A percentile compares a stretch with the other conserved stretches of the same genome.
Conservation (phyloP, 176 grass and related monocot species). For the Rhynchospora breviuscula region DNA sequence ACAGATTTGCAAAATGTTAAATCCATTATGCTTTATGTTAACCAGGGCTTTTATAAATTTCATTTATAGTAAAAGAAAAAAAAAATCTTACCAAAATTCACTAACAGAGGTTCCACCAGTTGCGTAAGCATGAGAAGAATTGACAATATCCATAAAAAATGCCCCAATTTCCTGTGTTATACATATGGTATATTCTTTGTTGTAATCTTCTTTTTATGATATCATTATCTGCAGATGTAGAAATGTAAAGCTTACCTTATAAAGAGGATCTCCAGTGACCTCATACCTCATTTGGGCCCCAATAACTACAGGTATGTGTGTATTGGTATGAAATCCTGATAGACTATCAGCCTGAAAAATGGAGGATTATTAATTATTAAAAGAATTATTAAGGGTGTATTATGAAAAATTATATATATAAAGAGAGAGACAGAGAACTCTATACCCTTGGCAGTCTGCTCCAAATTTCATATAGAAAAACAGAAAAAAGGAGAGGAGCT, state of each 20-base stretch:
- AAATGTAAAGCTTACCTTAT: conserved; percentile 58
- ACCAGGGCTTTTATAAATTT: background rate
- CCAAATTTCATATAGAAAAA: background rate
- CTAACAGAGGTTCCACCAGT: conserved; percentile 83
- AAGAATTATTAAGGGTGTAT: background rate
- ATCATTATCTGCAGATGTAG: background rate
- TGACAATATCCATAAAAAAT: conserved; percentile 77
- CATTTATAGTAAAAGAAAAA: background rate
- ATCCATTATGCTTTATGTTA: background rate
- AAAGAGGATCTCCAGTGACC: conserved; percentile 80
- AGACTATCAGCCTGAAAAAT: conserved; percentile 66
- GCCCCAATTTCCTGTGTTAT: conserved; percentile 59
- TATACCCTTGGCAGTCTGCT: background rate
- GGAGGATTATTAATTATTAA: background rate
- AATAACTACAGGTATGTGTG: conserved; percentile 80
- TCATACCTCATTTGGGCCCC: conserved; percentile 92
- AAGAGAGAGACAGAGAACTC: background rate
- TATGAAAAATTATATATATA: background rate
- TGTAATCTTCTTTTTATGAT: background rate
- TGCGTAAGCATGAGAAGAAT: conserved; percentile 86
- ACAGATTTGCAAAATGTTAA: conserved; percentile 7
- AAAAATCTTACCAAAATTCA: conserved; percentile 79
- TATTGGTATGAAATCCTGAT: conserved; percentile 80
- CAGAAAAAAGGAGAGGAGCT: background rate
- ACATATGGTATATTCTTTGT: background rate